Conservation (phyloP, 2,329 filamentous ascomycete genomes). For the Beauveria rudraprayagi region DNA sequence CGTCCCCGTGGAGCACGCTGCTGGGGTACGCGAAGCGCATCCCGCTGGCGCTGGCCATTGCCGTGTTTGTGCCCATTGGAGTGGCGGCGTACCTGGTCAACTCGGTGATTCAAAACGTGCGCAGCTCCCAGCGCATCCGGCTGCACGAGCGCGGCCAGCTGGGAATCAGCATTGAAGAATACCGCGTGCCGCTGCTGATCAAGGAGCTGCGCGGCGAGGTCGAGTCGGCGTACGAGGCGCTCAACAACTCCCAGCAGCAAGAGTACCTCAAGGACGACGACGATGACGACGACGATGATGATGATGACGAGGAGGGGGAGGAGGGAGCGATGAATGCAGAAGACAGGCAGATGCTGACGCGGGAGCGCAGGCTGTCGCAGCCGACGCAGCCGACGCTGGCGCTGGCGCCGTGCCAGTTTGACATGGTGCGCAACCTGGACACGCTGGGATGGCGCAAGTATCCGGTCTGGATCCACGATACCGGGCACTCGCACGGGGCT, state of each 20-base stretch:
- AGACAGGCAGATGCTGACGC: conserved; percentile 33
- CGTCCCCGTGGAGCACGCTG: conserved; percentile 23
- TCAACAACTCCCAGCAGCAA: conserved; percentile 60
- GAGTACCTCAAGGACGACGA: conserved; percentile 56
- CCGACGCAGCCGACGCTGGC: conserved; percentile 62
- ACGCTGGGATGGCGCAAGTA: conserved; percentile 56
- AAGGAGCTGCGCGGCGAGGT: conserved; percentile 68
- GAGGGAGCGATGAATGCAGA: conserved; percentile 27
- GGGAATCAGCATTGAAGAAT: conserved; percentile 59
- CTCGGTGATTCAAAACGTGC: conserved; percentile 65
- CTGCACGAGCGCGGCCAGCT: conserved; percentile 65
- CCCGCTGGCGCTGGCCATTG: conserved; percentile 56
- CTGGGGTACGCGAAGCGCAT: conserved; percentile 40
- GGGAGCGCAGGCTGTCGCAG: conserved; percentile 33
- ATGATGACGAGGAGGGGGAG: conserved; percentile 16
- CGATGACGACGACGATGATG: conserved; percentile 17
- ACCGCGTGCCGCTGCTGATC: conserved; percentile 68
- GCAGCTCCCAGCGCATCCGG: conserved; percentile 65
- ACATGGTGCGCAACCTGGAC: conserved; percentile 74
- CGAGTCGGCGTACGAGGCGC: conserved; percentile 67
- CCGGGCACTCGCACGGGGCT: conserved; percentile 77
- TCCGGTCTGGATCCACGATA: conserved; percentile 67
- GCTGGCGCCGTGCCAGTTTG: conserved; percentile 70
- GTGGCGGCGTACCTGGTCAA: conserved; percentile 66
- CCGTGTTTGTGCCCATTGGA: conserved; percentile 66